These are phyloP conservation scores for Ascochyta pisi DNA, from an alignment of 2,329 filamentous ascomycete genomes.

Conservation along the genomic window DNA sequence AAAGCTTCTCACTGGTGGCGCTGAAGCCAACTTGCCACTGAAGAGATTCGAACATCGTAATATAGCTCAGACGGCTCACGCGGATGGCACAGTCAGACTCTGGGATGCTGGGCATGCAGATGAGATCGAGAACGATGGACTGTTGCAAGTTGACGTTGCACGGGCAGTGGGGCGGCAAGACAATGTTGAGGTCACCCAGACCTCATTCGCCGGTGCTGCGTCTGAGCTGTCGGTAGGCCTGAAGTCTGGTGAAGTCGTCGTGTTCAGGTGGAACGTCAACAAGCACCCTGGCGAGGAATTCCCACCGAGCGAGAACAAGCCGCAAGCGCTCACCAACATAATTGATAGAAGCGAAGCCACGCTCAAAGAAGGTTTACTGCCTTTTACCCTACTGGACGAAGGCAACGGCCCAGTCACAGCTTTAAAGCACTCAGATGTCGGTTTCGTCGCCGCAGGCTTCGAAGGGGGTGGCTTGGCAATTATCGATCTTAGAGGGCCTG, in stretches of 20 bases:
- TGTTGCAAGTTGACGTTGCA: conserved; percentile 86
- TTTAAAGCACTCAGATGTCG: conserved; percentile 85
- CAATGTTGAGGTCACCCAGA: conserved; percentile 76
- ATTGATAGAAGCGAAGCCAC: conserved; percentile 72
- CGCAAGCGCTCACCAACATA: conserved; percentile 72
- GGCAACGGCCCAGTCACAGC: conserved; percentile 81
- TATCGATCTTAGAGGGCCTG: conserved; percentile 86
- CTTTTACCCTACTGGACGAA: conserved; percentile 81
- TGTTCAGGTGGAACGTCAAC: conserved; percentile 91
- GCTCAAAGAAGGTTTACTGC: conserved; percentile 81
- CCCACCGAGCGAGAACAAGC: conserved; percentile 57
- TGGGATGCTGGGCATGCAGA: conserved; percentile 95
- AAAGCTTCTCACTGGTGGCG: conserved; percentile 78
- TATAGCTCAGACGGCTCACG: conserved; percentile 85
- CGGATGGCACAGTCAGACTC: conserved; percentile 86
- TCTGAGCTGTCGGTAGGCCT: conserved; percentile 87
- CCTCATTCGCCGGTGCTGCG: conserved; percentile 80
- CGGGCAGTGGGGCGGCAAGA: conserved; percentile 81
- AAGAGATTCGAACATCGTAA: conserved; percentile 84
- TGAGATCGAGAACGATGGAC: conserved; percentile 84
- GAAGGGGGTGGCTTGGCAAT: conserved; percentile 81
- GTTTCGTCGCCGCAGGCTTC: conserved; percentile 87
- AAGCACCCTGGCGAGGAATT: conserved; percentile 71
- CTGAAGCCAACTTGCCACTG: conserved; percentile 70
- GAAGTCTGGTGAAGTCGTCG: conserved; percentile 78